phyloP scores from a whole-genome alignment of 176 grass and related monocot species.

The Ampelocalamus luodianensis region DNA sequence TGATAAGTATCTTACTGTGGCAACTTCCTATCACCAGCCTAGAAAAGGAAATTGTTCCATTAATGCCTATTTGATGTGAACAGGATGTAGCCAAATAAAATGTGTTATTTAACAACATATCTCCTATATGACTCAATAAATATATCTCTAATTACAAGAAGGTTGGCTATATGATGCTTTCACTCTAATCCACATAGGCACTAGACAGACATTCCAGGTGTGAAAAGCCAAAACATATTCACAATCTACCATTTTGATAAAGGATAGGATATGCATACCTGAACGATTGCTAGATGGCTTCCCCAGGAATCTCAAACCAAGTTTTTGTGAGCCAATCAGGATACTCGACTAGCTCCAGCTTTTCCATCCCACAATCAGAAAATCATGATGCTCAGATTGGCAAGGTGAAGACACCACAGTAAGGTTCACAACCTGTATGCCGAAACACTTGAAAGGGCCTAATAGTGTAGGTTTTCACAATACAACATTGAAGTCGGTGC shows the following conservation, averaged over 20 bases:
- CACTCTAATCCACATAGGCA: neutral
- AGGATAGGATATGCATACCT: conserved; percentile 14
- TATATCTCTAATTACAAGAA: neutral
- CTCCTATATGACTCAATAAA: neutral
- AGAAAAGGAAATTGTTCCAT: neutral
- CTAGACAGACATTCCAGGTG: neutral
- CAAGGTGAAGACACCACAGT: neutral
- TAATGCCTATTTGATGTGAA: neutral
- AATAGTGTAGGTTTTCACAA: neutral
- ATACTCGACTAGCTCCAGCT: neutral
- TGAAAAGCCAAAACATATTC: neutral
- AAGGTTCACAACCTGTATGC: neutral
- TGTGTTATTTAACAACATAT: neutral
- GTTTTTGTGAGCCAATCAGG: neutral
- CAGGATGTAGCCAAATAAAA: neutral
- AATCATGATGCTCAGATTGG: neutral
- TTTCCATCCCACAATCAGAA: neutral
- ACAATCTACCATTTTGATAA: neutral
- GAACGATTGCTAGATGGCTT: neutral
- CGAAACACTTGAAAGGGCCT: neutral
- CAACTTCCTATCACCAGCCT: neutral
- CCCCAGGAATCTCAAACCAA: neutral
- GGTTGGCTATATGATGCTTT: neutral
- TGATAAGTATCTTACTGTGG: neutral
- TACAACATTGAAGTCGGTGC: neutral